These are phyloP conservation scores for Durusdinium trenchii DNA, from an alignment of 73 alveolate genomes.

Conservation along the genomic window DNA sequence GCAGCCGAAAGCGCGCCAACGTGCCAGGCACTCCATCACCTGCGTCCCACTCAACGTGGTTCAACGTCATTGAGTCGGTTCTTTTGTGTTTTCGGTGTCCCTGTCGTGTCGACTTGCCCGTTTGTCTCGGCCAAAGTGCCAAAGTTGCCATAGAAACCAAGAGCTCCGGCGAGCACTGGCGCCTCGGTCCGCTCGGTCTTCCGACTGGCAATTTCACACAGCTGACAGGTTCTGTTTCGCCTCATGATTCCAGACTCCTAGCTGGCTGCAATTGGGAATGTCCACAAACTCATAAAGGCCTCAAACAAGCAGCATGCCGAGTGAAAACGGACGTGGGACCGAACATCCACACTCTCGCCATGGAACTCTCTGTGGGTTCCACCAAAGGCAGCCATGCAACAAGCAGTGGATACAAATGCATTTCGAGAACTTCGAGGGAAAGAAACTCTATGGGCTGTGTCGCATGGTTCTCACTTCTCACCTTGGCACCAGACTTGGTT, in stretches of 20 bases:
- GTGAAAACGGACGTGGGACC: too few relatives aligned
- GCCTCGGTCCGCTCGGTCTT: not conserved
- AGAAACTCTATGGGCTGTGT: too few relatives aligned
- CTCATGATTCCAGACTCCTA: conserved; percentile 82
- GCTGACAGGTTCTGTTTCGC: not conserved
- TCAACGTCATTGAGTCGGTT: not conserved
- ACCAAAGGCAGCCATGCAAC: too few relatives aligned
- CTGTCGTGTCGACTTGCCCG: not conserved
- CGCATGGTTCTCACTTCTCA: too few relatives aligned
- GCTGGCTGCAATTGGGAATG: conserved; percentile 91
- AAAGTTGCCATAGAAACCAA: conserved; percentile 77
- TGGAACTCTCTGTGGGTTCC: too few relatives aligned
- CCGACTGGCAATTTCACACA: not conserved
- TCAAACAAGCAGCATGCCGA: not conserved
- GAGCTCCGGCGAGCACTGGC: conserved; percentile 71
- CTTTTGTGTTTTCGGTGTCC: not conserved
- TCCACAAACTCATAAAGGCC: conserved; percentile 81
- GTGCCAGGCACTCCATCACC: conserved; percentile 73
- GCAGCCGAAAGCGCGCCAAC: conserved; percentile 74
- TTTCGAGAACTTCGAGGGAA: too few relatives aligned
- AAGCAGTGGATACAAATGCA: too few relatives aligned
- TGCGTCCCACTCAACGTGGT: not conserved
- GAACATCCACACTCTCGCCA: too few relatives aligned
- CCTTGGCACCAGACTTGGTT: too few relatives aligned
- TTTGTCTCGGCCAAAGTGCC: conserved; percentile 10